Base-by-base conservation (phyloP, 2,329 filamentous ascomycete species). In the Nannizziopsis barbatae region DNA sequence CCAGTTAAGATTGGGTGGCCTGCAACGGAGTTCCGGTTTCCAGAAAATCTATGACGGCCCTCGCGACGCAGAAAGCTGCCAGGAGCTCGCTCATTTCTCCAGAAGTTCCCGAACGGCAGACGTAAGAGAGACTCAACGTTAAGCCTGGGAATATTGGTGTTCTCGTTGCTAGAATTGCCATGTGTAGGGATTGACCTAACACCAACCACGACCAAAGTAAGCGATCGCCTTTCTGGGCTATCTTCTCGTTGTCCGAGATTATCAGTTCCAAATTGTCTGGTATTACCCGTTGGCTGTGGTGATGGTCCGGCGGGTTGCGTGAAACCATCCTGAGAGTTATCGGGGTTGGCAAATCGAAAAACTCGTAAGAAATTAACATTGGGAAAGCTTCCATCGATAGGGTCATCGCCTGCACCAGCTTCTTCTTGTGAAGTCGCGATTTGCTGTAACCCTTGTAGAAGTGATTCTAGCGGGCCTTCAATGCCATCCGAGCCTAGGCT, bases 201-300 rank as follows among this genome's bases (percentile, higher is more conserved):
- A 47, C 81, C 81, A 36, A 84, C 80, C 45, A 84, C 80, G 38
- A 84, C 82, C 53, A 84, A 74, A 7, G 81, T 81, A 35, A 83
- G 77, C 64, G 80, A 81, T 17, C 80, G 71, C 41, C 75, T 75
- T 49, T 74, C 73, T 18, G 58, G 52, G 46, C 67, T 67, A 33
- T 69, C 68, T 17, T 69, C 69, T 39, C 65, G 50, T 53, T 60
- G 58, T 8, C 33, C 37, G 11, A 43, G 44, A 4, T 64, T 65
- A 40, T 71, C 69, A 41, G 65, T 47, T 48, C 67, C 64, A 59
- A 68, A 65, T 42, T 62, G 60, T 5, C 53, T 49, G 36, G 54
- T 47, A 22, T 57, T 51, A 35, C 59, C 57, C 38, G 49, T 51
- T 32, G 57, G 57, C 27, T 56, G 55, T 49, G 58, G 44, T 52